Conservation (phyloP, 441 rosid species). For the Populus trichocarpa region DNA sequence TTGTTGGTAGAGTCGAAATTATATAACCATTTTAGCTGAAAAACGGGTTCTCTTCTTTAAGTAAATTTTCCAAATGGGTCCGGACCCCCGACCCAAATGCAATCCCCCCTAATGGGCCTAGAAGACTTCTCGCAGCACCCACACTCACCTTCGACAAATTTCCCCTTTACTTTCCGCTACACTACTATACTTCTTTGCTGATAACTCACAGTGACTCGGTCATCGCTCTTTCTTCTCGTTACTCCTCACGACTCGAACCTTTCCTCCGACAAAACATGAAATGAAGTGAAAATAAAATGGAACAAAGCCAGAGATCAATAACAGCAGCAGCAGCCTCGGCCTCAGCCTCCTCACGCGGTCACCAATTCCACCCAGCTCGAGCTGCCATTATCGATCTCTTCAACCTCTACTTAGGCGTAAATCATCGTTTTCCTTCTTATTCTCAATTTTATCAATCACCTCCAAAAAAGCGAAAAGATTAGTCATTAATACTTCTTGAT, state of each 20-base stretch:
- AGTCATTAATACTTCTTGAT: not conserved
- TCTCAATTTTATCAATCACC: not conserved
- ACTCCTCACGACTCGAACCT: not conserved
- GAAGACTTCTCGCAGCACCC: not conserved
- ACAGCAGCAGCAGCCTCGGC: slow-evolving; percentile 17
- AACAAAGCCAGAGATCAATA: slow-evolving; percentile 24
- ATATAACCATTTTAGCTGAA: not conserved
- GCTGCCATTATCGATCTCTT: slow-evolving; percentile 70
- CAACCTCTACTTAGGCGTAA: slow-evolving; percentile 81
- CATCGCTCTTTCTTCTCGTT: not conserved
- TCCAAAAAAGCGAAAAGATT: not conserved
- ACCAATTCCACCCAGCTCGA: slow-evolving; percentile 71
- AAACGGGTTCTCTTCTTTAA: not conserved
- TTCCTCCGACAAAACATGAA: not conserved
- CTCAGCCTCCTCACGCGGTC: slow-evolving; percentile 47
- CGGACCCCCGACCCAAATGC: not conserved
- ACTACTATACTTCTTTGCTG: not conserved
- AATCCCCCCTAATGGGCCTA: not conserved
- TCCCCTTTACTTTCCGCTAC: not conserved
- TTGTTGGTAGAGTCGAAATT: not conserved
- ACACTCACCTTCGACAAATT: not conserved
- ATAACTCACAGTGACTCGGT: not conserved
- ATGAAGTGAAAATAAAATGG: slow-evolving; percentile 20
- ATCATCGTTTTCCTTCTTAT: not conserved
- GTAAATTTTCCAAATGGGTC: not conserved